These are phyloP conservation scores for Colletotrichum spinosum DNA, from an alignment of 2,329 filamentous ascomycete species.

Conservation along the genomic window DNA sequence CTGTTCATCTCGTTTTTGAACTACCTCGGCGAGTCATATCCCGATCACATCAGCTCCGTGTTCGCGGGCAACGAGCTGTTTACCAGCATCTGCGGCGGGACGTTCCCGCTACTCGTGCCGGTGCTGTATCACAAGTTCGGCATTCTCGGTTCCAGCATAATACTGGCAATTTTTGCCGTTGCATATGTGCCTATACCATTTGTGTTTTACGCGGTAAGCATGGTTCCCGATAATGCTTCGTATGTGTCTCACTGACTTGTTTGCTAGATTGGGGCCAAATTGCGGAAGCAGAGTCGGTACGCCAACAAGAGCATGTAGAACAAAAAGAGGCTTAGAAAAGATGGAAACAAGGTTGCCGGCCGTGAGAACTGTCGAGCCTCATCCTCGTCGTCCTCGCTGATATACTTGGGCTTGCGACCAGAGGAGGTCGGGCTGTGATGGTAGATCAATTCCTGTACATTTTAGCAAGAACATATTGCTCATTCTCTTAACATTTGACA, in stretches of 20 bases:
- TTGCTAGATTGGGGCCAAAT: slow-evolving; percentile 15
- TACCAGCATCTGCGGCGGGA: slow-evolving; percentile 25
- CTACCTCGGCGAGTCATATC: slow-evolving; percentile 29
- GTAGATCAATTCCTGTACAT: too few species aligned
- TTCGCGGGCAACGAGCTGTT: slow-evolving; percentile 29
- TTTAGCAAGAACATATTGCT: too few species aligned
- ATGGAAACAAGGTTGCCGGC: too few species aligned
- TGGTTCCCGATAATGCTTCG: background rate
- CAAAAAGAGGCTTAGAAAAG: too few species aligned
- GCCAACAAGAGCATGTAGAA: slow-evolving; percentile 16
- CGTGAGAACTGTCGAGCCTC: too few species aligned
- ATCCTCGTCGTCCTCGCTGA: too few species aligned
- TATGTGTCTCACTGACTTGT: background rate
- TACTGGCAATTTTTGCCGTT: slow-evolving; percentile 23
- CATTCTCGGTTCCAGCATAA: slow-evolving; percentile 24
- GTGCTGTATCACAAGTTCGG: slow-evolving; percentile 6
- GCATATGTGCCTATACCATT: slow-evolving; percentile 26
- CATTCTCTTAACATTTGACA: too few species aligned
- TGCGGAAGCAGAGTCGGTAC: slow-evolving; percentile 21
- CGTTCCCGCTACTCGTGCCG: slow-evolving; percentile 28
- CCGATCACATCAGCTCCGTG: slow-evolving; percentile 20
- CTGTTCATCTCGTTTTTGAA: slow-evolving; percentile 27
- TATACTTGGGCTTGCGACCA: too few species aligned
- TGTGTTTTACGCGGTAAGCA: slow-evolving; percentile 37
- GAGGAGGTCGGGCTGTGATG: too few species aligned